Evolutionary conservation across 2,329 filamentous ascomycete species (phyloP), one percentile per base, ranked within the genome.

Genomic region (Cytospora chrysosperma): DNA sequence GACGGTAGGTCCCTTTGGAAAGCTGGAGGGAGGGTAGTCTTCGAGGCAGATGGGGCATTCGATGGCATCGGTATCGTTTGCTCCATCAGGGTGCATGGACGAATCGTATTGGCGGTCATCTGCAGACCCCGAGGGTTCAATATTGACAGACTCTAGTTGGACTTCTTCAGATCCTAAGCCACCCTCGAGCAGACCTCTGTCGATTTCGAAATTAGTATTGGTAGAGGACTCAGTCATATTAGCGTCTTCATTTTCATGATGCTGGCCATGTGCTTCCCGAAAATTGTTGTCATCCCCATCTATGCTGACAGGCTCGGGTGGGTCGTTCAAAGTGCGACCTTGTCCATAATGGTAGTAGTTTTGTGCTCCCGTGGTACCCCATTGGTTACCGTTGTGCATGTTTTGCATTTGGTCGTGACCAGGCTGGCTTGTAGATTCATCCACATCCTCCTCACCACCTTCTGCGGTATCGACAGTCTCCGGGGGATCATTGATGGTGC

Each of bases 1-100:
- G 17, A 63, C 34, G 54, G 53, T 61, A 4, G 0, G n/a, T 4
- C 19, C 17, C 27, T 37, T 63, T 7, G 64, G 64, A n/a, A 65
- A 64, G 6, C 21, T 30, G n/a, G 61, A 65, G 27, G 26, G 49
- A 9, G 57, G 61, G 54, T 60, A 63, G 12, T 63, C 56, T 8
- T 63, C 61, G 12, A 63, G 34, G 40, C 64, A 65, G 37, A 65
- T 64, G 3, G 64, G 54, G 26, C 64, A 65, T 52, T 65, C 64
- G 27, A 58, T 61, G 15, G 60, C 61, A 32, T 61, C 61, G 2
- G 4, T 49, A 13, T 47, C 27, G 12, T 43, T 32, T 37, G 56
- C 19, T 24, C 37, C 56, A 15, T 30, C 43, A 2, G 30, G 43
- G 43, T n/a, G n/a, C 30, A 32, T 51, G n/a, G 21, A 19, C 50